Evolutionary conservation across 1,139 yeast genomes (phyloP).

Genomic region (Meyerozyma smithsonii): DNA sequence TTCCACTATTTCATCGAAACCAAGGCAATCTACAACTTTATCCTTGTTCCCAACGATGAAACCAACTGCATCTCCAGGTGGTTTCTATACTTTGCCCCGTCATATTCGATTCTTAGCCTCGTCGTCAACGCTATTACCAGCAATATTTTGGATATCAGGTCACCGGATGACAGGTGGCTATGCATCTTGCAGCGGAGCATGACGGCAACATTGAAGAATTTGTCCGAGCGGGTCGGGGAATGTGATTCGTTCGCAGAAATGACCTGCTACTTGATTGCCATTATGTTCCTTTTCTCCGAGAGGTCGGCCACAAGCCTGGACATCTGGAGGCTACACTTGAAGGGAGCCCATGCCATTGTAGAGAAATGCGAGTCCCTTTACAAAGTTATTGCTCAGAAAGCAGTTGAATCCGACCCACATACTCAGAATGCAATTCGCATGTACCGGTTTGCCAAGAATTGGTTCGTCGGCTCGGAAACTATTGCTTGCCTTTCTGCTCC

Average conservation of each 20-base stretch:
- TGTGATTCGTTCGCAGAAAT: constrained; percentile 8
- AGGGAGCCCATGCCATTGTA: constrained; percentile 16
- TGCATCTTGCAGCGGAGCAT: constrained; percentile 5
- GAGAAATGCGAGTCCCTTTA: constrained; percentile 7
- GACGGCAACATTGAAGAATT: constrained; percentile 4
- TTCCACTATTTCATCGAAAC: constrained; percentile 4
- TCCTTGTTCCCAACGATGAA: constrained; percentile 5
- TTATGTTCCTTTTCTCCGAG: constrained; percentile 17
- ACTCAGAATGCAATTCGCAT: constrained; percentile 5
- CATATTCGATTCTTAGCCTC: constrained; percentile 6
- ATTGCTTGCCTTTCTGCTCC: constrained; percentile 9
- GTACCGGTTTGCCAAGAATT: constrained; percentile 8
- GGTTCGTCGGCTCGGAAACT: constrained; percentile 8
- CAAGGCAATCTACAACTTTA: constrained; percentile 6
- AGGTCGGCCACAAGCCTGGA: constrained; percentile 15
- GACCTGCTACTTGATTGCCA: constrained; percentile 8
- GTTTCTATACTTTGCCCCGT: constrained; percentile 6
- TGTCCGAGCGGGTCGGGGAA: constrained; percentile 6
- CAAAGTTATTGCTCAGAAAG: not conserved
- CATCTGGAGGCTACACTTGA: constrained; percentile 20
- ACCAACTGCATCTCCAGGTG: constrained; percentile 6
- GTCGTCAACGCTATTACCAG: constrained; percentile 7
- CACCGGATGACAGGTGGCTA: constrained; percentile 6
- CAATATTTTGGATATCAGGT: constrained; percentile 5
- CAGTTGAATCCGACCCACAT: constrained; percentile 2